Conservation (phyloP, 192 early-diverging fungal species). For the Gaertneriomyces semiglobifer region DNA sequence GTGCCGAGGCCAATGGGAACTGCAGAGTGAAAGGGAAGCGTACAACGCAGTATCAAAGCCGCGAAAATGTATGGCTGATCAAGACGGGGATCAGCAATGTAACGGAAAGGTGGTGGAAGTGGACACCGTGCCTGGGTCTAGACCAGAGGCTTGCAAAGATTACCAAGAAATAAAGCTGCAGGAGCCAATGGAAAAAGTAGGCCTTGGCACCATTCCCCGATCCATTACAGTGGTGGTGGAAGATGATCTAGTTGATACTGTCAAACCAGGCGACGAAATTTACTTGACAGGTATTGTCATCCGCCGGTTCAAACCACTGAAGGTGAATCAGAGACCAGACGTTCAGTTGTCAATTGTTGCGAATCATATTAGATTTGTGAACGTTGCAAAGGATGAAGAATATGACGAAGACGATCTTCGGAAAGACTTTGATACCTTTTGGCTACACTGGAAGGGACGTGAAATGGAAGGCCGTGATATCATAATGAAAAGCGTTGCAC, state of each 20-base stretch:
- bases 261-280: conserved; percentile 71
- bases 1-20: conserved; percentile 56
- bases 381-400: conserved; percentile 53
- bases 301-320: conserved; percentile 50
- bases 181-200: conserved; percentile 63
- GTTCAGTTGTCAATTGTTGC: conserved; percentile 60
- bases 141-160: conserved; percentile 55
- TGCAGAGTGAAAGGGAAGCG: conserved; percentile 62
- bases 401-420: conserved; percentile 45
- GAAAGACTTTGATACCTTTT: conserved; percentile 56
- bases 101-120: conserved; percentile 2
- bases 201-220: conserved; percentile 57
- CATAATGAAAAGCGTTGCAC: conserved; percentile 62
- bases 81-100: not conserved
- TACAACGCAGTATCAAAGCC: conserved; percentile 59
- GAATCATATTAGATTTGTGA: conserved; percentile 55
- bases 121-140: not conserved
- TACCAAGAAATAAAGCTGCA: conserved; percentile 80
- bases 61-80: conserved; percentile 42
- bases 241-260: conserved; percentile 87
- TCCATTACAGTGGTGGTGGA: conserved; percentile 56
- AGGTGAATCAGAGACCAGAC: conserved; percentile 56
- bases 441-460: conserved; percentile 32
- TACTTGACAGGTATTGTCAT: conserved; percentile 54
- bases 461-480: conserved; percentile 46